A percentile compares a stretch with the other conserved stretches of the same genome.
phyloP scores from a whole-genome alignment of 805 yeast genomes.

The Saccharomycopsis synnaedendra region DNA sequence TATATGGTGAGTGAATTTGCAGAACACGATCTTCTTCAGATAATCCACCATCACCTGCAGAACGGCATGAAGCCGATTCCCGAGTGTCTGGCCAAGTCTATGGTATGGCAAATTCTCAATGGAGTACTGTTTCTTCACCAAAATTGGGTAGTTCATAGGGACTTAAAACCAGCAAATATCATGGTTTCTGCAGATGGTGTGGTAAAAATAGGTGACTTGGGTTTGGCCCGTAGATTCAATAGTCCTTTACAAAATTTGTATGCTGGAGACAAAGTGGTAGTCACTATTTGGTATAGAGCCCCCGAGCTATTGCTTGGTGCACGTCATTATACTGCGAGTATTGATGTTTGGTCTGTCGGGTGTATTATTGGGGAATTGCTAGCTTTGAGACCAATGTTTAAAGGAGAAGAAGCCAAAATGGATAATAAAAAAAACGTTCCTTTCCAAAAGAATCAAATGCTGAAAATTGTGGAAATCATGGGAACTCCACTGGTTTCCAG shows the following conservation, averaged over 20 bases:
- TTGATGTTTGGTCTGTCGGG: conserved; percentile 94
- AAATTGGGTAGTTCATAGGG: conserved; percentile 94
- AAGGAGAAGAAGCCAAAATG: conserved; percentile 96
- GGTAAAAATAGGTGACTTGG: conserved; percentile 94
- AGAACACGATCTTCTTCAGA: conserved; percentile 89
- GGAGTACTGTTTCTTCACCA: conserved; percentile 90
- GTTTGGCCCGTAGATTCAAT: conserved; percentile 79
- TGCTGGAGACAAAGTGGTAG: conserved; percentile 92
- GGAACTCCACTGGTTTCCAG: conserved; percentile 75
- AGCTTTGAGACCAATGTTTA: conserved; percentile 84
- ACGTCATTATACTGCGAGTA: conserved; percentile 84
- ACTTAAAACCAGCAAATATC: conserved; percentile 93
- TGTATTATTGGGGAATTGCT: conserved; percentile 87
- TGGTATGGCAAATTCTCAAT: conserved; percentile 83
- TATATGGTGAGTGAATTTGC: conserved; percentile 95
- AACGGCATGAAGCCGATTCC: conserved; percentile 77
- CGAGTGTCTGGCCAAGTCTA: conserved; percentile 65
- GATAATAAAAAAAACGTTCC: conserved; percentile 90
- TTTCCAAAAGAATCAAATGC: conserved; percentile 85
- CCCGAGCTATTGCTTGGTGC: conserved; percentile 88
- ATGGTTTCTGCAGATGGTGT: conserved; percentile 86
- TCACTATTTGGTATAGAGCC: conserved; percentile 94
- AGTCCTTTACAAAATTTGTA: conserved; percentile 80
- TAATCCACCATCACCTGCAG: conserved; percentile 89
- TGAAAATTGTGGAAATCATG: conserved; percentile 81